Conservation (phyloP, 257 asterid species). For the Cordia subcordata region DNA sequence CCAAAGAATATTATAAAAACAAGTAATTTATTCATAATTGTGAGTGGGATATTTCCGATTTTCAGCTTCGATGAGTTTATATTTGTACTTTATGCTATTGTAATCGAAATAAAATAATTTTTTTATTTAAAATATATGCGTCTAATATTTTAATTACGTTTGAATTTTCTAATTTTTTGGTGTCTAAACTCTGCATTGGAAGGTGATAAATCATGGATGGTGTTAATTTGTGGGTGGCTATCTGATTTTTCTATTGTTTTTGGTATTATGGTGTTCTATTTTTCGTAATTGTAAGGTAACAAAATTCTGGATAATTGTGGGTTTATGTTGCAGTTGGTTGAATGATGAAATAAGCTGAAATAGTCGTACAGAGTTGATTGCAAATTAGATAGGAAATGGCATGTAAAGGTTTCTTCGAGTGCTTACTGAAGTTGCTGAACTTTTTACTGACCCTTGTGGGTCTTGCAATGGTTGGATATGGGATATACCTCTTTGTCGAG, state of each 20-base stretch:
- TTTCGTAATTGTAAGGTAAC: too few species aligned
- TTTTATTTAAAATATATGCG: neutral
- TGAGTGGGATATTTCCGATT: neutral
- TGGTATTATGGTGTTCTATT: too few species aligned
- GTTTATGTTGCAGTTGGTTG: slow-evolving; percentile 16
- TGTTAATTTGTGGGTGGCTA: too few species aligned
- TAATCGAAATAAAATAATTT: neutral
- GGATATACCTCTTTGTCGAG: slow-evolving; percentile 76
- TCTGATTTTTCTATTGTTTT: too few species aligned
- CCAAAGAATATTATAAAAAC: too few species aligned
- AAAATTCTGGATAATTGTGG: slow-evolving; percentile 4
- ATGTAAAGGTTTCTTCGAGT: slow-evolving; percentile 80
- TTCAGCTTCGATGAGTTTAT: neutral
- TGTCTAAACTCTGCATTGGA: too few species aligned
- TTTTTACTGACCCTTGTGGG: slow-evolving; percentile 71
- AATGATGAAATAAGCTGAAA: neutral
- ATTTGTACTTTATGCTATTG: too few species aligned
- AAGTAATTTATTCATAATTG: neutral
- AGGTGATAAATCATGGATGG: too few species aligned
- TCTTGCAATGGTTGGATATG: slow-evolving; percentile 82
- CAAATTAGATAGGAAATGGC: slow-evolving; percentile 44
- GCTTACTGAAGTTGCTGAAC: slow-evolving; percentile 78
- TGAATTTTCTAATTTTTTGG: too few species aligned
- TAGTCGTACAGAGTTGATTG: neutral
- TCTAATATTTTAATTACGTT: too few species aligned